phyloP scores from a whole-genome alignment of 1,284 basidiomycete species.

The Trichosporon inkin region DNA sequence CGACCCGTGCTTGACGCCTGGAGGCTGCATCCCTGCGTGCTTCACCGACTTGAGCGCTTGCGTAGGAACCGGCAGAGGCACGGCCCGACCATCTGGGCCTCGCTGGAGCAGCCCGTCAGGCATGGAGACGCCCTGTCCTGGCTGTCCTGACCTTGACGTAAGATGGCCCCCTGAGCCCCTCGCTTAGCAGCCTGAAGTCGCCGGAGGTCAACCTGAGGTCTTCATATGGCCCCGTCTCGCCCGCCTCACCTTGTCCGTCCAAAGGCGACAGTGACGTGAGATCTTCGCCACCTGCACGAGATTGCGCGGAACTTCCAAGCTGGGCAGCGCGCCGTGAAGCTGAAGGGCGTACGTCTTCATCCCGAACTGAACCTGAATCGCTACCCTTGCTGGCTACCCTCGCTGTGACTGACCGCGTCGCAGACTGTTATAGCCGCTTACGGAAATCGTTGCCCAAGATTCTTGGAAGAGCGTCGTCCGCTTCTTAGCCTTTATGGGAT shows the following conservation, averaged over 20 bases:
- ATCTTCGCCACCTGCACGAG: neutral
- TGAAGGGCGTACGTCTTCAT: no score
- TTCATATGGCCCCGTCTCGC: neutral
- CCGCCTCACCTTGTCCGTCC: conserved; percentile 1
- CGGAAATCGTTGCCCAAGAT: no score
- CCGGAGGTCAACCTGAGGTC: neutral
- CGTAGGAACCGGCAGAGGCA: conserved; percentile 8
- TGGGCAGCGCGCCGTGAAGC: no score
- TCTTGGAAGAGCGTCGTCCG: no score
- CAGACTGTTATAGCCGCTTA: no score
- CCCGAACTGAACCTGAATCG: no score
- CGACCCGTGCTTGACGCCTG: no score
- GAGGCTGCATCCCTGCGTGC: no score
- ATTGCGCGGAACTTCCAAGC: neutral
- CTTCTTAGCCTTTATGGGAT: no score
- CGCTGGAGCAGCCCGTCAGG: neutral
- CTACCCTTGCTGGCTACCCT: no score
- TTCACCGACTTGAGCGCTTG: neutral
- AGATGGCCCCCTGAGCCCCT: neutral
- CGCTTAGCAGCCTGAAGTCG: neutral
- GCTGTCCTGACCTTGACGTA: neutral
- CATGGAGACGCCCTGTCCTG: neutral
- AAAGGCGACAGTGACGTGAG: neutral
- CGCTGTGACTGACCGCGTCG: no score
- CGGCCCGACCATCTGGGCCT: conserved; percentile 2